Conservation (phyloP, 164 flowering plant species). For the Aristolochia fimbriata region DNA sequence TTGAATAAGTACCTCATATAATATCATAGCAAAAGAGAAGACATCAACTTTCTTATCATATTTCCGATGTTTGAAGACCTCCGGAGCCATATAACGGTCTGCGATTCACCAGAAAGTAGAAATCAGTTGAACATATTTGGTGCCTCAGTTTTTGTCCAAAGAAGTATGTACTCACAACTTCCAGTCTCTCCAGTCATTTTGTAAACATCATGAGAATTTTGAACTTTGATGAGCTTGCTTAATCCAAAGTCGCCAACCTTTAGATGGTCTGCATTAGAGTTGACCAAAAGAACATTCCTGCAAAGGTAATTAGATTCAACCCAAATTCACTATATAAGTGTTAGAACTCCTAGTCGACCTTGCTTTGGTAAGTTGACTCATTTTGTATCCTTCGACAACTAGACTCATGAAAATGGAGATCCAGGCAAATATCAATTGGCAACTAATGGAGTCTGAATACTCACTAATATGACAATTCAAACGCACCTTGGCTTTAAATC, state of each 20-base stretch:
- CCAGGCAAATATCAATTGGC: too few species aligned
- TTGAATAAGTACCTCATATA: slow-evolving; percentile 81
- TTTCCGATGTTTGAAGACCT: slow-evolving; percentile 93
- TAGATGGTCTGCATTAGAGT: slow-evolving; percentile 88
- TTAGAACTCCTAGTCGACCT: too few species aligned
- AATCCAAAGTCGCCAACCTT: slow-evolving; percentile 99
- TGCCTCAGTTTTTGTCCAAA: slow-evolving; percentile 1
- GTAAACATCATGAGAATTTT: slow-evolving; percentile 90
- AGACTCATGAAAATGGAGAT: too few species aligned
- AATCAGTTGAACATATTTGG: slow-evolving; percentile 4
- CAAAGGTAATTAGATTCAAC: slow-evolving; percentile 3
- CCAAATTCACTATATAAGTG: too few species aligned
- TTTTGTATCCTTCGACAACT: too few species aligned
- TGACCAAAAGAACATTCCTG: slow-evolving; percentile 98
- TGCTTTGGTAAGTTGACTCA: too few species aligned
- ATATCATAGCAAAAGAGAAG: slow-evolving; percentile 96
- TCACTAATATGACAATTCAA: neutral
- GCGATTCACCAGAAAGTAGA: slow-evolving; percentile 8
- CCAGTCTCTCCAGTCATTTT: slow-evolving; percentile 99
- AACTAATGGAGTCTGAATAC: too few species aligned
- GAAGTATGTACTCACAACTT: slow-evolving; percentile 61
- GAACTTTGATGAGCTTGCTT: slow-evolving; percentile 94
- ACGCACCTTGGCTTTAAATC: slow-evolving; percentile 95
- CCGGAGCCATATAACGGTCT: slow-evolving; percentile 99
- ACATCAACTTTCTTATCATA: slow-evolving; percentile 99